Evolutionary conservation across 2,329 filamentous ascomycete genomes (phyloP).

Genomic region (Dryadomyces quercus-mongolicae): DNA sequence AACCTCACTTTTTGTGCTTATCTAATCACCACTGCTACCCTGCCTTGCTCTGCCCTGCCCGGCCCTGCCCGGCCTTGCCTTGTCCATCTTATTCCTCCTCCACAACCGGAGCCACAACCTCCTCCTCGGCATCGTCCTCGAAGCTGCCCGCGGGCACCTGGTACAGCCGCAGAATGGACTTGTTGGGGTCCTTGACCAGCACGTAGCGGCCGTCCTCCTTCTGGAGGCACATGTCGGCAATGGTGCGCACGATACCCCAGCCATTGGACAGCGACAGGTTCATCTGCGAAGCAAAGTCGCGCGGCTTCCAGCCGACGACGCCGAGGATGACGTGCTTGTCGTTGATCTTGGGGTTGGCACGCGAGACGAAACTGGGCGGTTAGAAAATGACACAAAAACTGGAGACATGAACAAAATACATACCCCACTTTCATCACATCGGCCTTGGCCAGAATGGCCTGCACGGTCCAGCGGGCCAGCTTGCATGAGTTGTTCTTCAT

Average conservation of each 20-base stretch:
- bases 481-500: conserved; percentile 99
- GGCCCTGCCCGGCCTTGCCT: not conserved
- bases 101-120: conserved; percentile 37
- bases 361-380: conserved; percentile 71
- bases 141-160: conserved; percentile 79
- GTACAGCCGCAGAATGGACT: conserved; percentile 86
- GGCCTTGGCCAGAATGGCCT: conserved; percentile 93
- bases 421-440: conserved; percentile 97
- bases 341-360: conserved; percentile 81
- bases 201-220: conserved; percentile 73
- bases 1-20: too few relatives aligned
- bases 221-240: conserved; percentile 84
- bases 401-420: conserved; percentile 19
- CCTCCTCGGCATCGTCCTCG: conserved; percentile 76
- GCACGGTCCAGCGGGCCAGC: conserved; percentile 92
- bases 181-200: conserved; percentile 86
- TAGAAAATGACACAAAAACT: conserved; percentile 1
- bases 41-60: too few relatives aligned
- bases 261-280: conserved; percentile 93
- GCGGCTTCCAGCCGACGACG: conserved; percentile 94
- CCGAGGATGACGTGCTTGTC: conserved; percentile 92
- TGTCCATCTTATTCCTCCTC: conserved; percentile 15
- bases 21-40: not conserved
- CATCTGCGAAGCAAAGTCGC: conserved; percentile 96
- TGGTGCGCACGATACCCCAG: conserved; percentile 97